Evolutionary conservation across 1,139 yeast species (phyloP).

Genomic region (Scheffersomyces insectosa): DNA sequence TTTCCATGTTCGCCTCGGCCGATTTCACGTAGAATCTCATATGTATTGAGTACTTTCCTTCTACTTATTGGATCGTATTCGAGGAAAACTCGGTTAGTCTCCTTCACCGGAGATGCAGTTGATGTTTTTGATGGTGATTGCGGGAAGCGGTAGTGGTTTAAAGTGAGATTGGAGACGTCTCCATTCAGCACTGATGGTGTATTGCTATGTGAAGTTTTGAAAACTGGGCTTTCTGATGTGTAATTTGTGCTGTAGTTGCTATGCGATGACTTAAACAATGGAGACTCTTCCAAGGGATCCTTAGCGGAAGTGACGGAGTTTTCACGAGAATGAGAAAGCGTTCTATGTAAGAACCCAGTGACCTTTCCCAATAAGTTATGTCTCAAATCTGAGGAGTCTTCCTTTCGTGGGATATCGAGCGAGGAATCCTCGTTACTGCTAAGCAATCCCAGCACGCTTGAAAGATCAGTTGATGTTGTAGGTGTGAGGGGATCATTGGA

Average conservation of each 20-base stretch:
- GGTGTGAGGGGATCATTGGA: slow-evolving; percentile 17
- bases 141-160: not conserved
- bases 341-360: slow-evolving; percentile 30
- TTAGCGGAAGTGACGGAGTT: slow-evolving; percentile 15
- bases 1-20: slow-evolving; percentile 98
- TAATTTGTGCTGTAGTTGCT: slow-evolving; percentile 1
- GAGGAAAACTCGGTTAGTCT: slow-evolving; percentile 75
- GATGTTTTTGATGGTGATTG: not conserved
- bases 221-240: slow-evolving; percentile 1
- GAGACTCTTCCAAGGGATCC: slow-evolving; percentile 2
- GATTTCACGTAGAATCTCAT: slow-evolving; percentile 82
- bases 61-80: slow-evolving; percentile 89
- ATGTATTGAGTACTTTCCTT: slow-evolving; percentile 82
- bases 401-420: slow-evolving; percentile 8
- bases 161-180: slow-evolving; percentile 1
- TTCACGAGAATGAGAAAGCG: slow-evolving; percentile 19
- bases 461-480: slow-evolving; percentile 7
- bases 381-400: slow-evolving; percentile 20
- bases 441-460: not conserved
- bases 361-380: slow-evolving; percentile 35
- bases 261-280: not conserved
- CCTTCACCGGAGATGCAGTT: slow-evolving; percentile 56
- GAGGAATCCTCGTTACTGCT: slow-evolving; percentile 5
- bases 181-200: not conserved
- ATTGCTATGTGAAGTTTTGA: slow-evolving; percentile 1